Evolutionary conservation across 345 rosid species (phyloP).

Genomic region (Gossypium rotundifolium): DNA sequence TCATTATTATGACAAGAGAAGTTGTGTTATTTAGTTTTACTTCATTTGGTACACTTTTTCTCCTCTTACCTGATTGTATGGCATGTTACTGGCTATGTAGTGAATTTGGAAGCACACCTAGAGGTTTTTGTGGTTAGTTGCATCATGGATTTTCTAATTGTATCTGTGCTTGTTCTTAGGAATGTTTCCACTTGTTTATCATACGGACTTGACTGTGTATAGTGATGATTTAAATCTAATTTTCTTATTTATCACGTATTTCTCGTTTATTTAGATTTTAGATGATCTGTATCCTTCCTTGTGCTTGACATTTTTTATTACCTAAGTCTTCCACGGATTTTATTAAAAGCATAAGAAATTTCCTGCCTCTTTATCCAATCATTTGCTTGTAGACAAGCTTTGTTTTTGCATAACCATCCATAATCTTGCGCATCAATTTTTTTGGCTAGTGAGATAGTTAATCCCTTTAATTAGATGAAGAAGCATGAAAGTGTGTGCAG

Average conservation of each 20-base stretch:
- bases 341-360: background rate
- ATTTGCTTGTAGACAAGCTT: background rate
- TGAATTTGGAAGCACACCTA: background rate
- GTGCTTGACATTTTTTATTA: background rate
- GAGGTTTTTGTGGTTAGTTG: background rate
- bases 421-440: background rate
- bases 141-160: background rate
- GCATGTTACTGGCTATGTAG: background rate
- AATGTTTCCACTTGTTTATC: background rate
- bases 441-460: background rate
- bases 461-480: background rate
- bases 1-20: slow-evolving; percentile 7
- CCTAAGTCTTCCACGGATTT: background rate
- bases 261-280: background rate
- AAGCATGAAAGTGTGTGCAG: background rate
- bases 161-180: background rate
- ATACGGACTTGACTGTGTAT: background rate
- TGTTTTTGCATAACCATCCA: background rate
- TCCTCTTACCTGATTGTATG: background rate
- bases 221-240: background rate
- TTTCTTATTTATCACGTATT: background rate
- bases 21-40: slow-evolving; percentile 5
- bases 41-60: background rate
- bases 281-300: background rate
- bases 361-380: background rate